Evolutionary conservation across 768 basidiomycete species (phyloP).

Genomic region (Gymnopilus junonius): DNA sequence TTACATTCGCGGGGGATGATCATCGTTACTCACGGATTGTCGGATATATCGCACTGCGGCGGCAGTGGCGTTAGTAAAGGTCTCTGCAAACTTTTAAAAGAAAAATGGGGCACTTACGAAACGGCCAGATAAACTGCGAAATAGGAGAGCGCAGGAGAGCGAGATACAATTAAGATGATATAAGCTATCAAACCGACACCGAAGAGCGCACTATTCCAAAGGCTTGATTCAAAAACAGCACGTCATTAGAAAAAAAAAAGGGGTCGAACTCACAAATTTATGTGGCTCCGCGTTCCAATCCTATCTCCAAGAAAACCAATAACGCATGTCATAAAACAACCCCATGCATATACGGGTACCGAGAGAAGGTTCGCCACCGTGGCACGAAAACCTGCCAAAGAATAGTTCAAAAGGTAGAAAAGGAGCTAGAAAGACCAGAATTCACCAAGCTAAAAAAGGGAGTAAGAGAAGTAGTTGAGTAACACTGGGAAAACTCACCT

Average conservation of each 20-base stretch:
- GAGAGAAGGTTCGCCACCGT: constrained; percentile 75
- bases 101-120: constrained; percentile 50
- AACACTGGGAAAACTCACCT: constrained; percentile 41
- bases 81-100: background rate
- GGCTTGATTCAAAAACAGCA: background rate
- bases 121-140: constrained; percentile 75
- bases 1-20: background rate
- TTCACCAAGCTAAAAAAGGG: constrained; percentile 37
- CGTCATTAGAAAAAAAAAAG: background rate
- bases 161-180: constrained; percentile 66
- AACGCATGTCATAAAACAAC: constrained; percentile 65
- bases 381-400: constrained; percentile 53
- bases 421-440: background rate
- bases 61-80: background rate
- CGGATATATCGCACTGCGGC: constrained; percentile 51
- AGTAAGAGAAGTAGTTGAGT: background rate
- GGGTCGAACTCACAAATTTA: constrained; percentile 57
- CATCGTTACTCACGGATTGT: constrained; percentile 46
- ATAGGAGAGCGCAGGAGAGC: constrained; percentile 66
- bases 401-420: background rate
- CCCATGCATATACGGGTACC: constrained; percentile 79
- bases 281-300: constrained; percentile 55
- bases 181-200: constrained; percentile 57
- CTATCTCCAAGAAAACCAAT: constrained; percentile 69
- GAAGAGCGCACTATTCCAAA: constrained; percentile 24